A percentile compares a stretch with the other conserved stretches of the same genome.
These are phyloP conservation scores for Heimioporus sp. DNA, from an alignment of 768 basidiomycete species.

Conservation along the genomic window DNA sequence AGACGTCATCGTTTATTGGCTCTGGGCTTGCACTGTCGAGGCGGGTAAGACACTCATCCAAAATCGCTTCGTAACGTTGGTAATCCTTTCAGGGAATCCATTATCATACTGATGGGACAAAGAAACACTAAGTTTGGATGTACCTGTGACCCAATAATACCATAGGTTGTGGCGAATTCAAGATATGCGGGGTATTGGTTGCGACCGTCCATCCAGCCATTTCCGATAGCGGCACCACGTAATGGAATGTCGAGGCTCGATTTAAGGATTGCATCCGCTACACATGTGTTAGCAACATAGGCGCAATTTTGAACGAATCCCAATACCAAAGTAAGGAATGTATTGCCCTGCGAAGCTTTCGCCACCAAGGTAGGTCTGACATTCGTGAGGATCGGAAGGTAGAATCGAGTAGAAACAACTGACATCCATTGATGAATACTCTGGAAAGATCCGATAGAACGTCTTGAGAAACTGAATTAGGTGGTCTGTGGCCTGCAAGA, in stretches of 20 bases:
- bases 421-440: slow-evolving; percentile 80
- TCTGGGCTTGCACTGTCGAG: slow-evolving; percentile 44
- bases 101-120: slow-evolving; percentile 1
- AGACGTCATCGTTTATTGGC: slow-evolving; percentile 53
- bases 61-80: slow-evolving; percentile 52
- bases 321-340: slow-evolving; percentile 89
- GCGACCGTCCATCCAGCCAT: slow-evolving; percentile 94
- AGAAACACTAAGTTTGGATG: slow-evolving; percentile 12
- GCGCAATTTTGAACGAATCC: not conserved
- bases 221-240: slow-evolving; percentile 87
- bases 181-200: slow-evolving; percentile 88
- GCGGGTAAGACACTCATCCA: slow-evolving; percentile 57
- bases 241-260: slow-evolving; percentile 61
- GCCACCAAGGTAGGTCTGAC: slow-evolving; percentile 90
- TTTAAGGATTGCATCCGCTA: slow-evolving; percentile 76
- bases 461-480: slow-evolving; percentile 82
- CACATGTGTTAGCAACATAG: slow-evolving; percentile 5
- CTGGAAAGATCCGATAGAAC: slow-evolving; percentile 90
- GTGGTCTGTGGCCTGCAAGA: slow-evolving; percentile 65
- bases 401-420: slow-evolving; percentile 30
- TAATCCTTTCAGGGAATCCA: slow-evolving; percentile 46
- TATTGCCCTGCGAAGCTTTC: slow-evolving; percentile 98
- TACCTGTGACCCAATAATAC: slow-evolving; percentile 74
- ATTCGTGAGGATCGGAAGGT: slow-evolving; percentile 7
- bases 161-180: slow-evolving; percentile 80